phyloP scores from a whole-genome alignment of 441 rosid species.

The Pelargonium citronellum region DNA sequence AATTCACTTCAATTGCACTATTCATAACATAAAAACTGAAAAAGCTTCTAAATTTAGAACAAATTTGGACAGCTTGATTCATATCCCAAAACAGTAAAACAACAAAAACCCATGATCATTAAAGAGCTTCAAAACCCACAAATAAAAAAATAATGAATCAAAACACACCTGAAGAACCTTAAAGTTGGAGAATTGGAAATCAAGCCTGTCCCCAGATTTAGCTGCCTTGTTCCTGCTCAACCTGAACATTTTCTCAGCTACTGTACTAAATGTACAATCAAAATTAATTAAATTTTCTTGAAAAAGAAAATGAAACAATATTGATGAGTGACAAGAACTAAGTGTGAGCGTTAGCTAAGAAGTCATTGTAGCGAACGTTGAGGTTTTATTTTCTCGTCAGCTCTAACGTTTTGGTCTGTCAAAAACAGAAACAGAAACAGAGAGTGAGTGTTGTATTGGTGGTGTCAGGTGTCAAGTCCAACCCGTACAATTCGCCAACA shows the following conservation, averaged over 20 bases:
- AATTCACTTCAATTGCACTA: neutral
- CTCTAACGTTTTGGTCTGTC: neutral
- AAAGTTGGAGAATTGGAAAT: slow-evolving; percentile 46
- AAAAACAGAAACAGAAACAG: neutral
- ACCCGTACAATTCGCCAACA: neutral
- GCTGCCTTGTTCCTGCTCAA: slow-evolving; percentile 31
- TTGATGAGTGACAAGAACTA: neutral
- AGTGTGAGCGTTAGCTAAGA: neutral
- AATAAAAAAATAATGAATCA: neutral
- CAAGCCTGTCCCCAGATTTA: slow-evolving; percentile 41
- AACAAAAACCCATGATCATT: neutral
- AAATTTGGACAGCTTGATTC: neutral
- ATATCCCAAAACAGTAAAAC: neutral
- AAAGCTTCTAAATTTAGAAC: neutral
- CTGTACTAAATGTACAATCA: neutral
- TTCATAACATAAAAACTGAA: neutral
- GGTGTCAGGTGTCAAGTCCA: neutral
- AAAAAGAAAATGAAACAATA: neutral
- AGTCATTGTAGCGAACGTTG: neutral
- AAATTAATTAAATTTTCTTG: neutral
- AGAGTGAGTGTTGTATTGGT: neutral
- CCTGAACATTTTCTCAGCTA: slow-evolving; percentile 34
- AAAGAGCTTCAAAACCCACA: neutral
- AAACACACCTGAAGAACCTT: slow-evolving; percentile 45
- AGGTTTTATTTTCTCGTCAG: neutral